Conservation (phyloP, 331 rosid species). For the Malus hybrid region DNA sequence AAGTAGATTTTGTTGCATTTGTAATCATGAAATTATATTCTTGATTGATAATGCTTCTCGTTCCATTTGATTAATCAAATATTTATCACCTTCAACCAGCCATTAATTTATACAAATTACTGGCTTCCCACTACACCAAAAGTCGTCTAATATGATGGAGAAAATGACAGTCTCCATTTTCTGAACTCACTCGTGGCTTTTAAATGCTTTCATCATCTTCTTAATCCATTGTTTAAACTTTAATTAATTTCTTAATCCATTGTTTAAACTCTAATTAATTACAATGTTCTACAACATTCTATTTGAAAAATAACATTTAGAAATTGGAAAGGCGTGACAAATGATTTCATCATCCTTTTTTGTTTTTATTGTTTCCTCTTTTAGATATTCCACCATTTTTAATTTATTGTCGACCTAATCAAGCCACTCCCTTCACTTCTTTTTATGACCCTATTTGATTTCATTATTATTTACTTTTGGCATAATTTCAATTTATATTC, state of each 20-base stretch:
- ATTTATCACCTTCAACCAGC: too few relatives aligned
- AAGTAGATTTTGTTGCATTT: too few relatives aligned
- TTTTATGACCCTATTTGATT: neutral
- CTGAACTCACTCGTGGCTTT: neutral
- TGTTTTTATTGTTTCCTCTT: neutral
- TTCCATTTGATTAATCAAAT: too few relatives aligned
- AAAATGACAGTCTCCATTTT: slow-evolving; percentile 3
- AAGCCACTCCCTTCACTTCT: slow-evolving; percentile 2
- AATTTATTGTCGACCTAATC: slow-evolving; percentile 9
- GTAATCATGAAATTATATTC: too few relatives aligned
- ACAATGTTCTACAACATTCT: neutral
- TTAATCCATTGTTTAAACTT: too few relatives aligned
- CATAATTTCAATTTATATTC: too few relatives aligned
- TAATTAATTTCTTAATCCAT: neutral
- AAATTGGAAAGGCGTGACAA: neutral
- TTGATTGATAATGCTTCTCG: too few relatives aligned
- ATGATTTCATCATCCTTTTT: slow-evolving; percentile 6
- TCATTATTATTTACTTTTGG: neutral
- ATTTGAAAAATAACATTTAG: too few relatives aligned
- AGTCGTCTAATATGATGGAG: neutral
- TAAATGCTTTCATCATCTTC: slow-evolving; percentile 9
- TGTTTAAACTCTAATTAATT: neutral
- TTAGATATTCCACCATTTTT: neutral
- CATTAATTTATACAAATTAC: neutral
- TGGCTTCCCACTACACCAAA: slow-evolving; percentile 10